Evolutionary conservation across 1,284 basidiomycete species (phyloP).

Genomic region (Ganoderma lucidum): DNA sequence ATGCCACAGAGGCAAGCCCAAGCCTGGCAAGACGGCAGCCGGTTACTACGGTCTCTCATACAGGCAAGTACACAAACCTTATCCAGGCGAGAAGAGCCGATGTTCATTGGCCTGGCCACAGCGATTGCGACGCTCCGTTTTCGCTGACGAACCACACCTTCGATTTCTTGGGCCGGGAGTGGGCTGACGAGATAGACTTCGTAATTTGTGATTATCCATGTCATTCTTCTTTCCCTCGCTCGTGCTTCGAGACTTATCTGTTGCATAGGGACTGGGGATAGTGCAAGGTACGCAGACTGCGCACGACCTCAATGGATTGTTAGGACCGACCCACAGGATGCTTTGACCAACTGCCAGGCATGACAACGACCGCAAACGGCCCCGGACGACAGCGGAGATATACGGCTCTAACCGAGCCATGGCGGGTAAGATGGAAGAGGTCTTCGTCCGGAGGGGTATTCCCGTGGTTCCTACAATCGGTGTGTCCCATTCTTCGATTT

Average conservation of each 20-base stretch:
- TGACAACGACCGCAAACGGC: constrained; percentile 85
- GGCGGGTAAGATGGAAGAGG: constrained; percentile 72
- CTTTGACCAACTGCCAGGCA: constrained; percentile 59
- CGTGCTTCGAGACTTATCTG: constrained; percentile 28
- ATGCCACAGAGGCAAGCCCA: constrained; percentile 72
- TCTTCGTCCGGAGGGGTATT: constrained; percentile 76
- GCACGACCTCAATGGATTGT: constrained; percentile 5
- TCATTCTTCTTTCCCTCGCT: constrained; percentile 6
- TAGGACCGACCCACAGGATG: constrained; percentile 11
- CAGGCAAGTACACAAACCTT: constrained; percentile 53
- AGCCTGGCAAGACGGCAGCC: constrained; percentile 58
- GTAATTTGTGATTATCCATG: constrained; percentile 70
- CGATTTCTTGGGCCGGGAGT: constrained; percentile 82
- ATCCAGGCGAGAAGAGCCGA: neutral
- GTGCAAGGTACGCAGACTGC: constrained; percentile 67
- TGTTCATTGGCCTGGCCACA: constrained; percentile 41
- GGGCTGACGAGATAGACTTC: constrained; percentile 89
- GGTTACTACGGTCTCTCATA: constrained; percentile 69
- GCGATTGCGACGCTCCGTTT: constrained; percentile 89
- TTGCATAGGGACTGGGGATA: constrained; percentile 87
- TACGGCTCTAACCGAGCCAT: constrained; percentile 78
- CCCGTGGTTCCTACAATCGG: constrained; percentile 89
- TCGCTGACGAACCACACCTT: constrained; percentile 83
- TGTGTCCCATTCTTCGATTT: constrained; percentile 39
- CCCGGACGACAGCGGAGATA: constrained; percentile 86